phyloP scores from a whole-genome alignment of 495 filamentous ascomycete species.

The Neurospora hispaniola region DNA sequence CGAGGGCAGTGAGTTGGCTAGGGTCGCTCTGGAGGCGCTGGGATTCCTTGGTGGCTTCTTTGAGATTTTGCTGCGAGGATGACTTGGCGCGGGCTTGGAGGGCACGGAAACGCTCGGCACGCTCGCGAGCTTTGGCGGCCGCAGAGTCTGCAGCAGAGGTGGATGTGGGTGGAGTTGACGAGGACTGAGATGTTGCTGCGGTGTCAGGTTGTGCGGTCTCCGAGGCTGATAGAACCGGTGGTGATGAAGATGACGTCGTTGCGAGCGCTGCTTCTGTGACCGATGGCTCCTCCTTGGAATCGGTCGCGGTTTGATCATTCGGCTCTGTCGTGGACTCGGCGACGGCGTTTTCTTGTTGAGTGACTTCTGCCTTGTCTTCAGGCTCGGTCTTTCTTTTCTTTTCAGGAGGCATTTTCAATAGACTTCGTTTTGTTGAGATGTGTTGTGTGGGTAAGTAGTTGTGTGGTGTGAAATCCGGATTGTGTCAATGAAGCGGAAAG shows the following conservation, averaged over 20 bases:
- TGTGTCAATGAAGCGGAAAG: not conserved
- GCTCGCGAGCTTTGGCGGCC: conserved; percentile 42
- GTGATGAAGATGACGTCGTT: not conserved
- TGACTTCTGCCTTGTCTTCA: conserved; percentile 14
- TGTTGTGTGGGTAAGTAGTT: not conserved
- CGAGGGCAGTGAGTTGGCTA: conserved; percentile 54
- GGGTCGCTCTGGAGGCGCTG: conserved; percentile 72
- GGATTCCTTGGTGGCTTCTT: conserved; percentile 73
- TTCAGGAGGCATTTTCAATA: conserved; percentile 29
- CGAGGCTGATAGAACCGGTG: not conserved
- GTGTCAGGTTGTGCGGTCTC: not conserved
- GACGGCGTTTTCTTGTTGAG: conserved; percentile 1
- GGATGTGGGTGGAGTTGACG: conserved; percentile 1
- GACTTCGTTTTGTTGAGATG: not conserved
- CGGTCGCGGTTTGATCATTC: conserved; percentile 6
- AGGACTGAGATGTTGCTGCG: not conserved
- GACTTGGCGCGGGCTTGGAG: conserved; percentile 77
- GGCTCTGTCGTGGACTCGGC: conserved; percentile 2
- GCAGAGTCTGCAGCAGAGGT: conserved; percentile 20
- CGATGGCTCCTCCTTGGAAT: conserved; percentile 5
- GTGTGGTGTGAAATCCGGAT: not conserved
- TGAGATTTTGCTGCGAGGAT: conserved; percentile 65
- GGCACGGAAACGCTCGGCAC: conserved; percentile 66
- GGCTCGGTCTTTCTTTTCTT: conserved; percentile 38
- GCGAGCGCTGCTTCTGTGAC: not conserved